Base-by-base conservation (phyloP, 495 filamentous ascomycete species). In the Aspergillus sclerotiicarbonarius region DNA sequence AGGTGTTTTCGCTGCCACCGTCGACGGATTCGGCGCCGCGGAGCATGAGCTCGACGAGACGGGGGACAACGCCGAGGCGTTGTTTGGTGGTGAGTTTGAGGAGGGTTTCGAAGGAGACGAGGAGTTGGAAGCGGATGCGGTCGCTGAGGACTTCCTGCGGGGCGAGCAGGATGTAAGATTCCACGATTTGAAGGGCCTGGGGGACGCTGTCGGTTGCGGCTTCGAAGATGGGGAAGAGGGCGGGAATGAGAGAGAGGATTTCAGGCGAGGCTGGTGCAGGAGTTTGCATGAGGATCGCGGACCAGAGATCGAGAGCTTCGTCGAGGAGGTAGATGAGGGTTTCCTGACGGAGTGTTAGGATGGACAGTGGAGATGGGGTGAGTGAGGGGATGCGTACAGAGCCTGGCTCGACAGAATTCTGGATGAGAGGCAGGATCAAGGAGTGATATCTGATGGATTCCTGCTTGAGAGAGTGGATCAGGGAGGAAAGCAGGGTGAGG, bases 251-350 rank as follows among this genome's bases (percentile, higher is more conserved):
- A 25, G 81, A 76, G 5, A 92, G 70, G 15, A 96, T 76, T 4
- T 86, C 87, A 0, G 80, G 74, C 3, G 85, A 81, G 12, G 89
- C 76, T 0, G 90, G 87, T 5, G 82, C 69, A 5, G 82, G 80
- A 18, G 87, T 90, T 61, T 94, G 87, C 49, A 76, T 73, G 21
- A 96, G 68, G n/a, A 96, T 82, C 1, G 87, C 79, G 16, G 82
- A 77, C 91, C 91, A 96, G 20, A 98, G 82, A 31, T 96, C 91
- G 12, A 98, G 76, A 0, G 91, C 90, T 64, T 98, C 94, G 57
- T 98, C 94, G 10, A 96, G 80, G 8, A 98, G 85, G 65, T 96
- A 94, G 7, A 95, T 68, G 60, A 89, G 84, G 30, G 87, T 84
- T 31, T 92, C 83, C 82, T 84, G 44, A 44, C 9, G n/a, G 3